These are phyloP conservation scores for Vachellia pachyceras DNA, from an alignment of 306 rosid species.

Conservation along the genomic window DNA sequence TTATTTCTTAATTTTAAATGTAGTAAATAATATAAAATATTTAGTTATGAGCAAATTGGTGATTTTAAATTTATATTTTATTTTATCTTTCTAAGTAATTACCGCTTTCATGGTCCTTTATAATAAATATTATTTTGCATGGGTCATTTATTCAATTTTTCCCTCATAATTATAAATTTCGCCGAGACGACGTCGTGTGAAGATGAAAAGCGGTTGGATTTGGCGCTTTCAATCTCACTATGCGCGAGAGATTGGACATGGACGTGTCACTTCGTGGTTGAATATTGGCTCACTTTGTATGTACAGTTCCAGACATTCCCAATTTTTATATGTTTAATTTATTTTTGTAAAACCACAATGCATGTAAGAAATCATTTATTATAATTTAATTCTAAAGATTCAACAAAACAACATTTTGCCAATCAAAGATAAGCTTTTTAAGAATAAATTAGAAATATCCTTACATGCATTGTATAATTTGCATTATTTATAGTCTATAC, in stretches of 20 bases:
- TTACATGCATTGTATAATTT: too few relatives aligned
- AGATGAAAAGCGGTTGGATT: slow-evolving; percentile 23
- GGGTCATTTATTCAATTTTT: too few relatives aligned
- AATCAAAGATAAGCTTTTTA: neutral
- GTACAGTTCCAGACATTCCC: neutral
- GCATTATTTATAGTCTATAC: neutral
- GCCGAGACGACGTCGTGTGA: slow-evolving; percentile 1
- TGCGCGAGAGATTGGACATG: slow-evolving; percentile 23
- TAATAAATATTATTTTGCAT: too few relatives aligned
- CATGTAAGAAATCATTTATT: neutral
- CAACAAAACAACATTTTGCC: neutral
- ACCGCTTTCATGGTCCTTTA: too few relatives aligned
- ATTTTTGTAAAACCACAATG: neutral
- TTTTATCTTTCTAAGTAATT: too few relatives aligned
- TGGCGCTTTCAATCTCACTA: slow-evolving; percentile 36
- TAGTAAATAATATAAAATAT: too few relatives aligned
- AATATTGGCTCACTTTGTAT: slow-evolving; percentile 36
- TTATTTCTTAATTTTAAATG: too few relatives aligned
- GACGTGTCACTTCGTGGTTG: slow-evolving; percentile 50
- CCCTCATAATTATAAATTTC: neutral
- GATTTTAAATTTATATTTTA: too few relatives aligned
- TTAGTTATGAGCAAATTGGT: too few relatives aligned
- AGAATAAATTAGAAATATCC: neutral
- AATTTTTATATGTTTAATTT: neutral
- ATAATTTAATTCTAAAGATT: too few relatives aligned